Evolutionary conservation across 2,329 filamentous ascomycete species (phyloP).

Genomic region (Penicillium aurantiogriseum): DNA sequence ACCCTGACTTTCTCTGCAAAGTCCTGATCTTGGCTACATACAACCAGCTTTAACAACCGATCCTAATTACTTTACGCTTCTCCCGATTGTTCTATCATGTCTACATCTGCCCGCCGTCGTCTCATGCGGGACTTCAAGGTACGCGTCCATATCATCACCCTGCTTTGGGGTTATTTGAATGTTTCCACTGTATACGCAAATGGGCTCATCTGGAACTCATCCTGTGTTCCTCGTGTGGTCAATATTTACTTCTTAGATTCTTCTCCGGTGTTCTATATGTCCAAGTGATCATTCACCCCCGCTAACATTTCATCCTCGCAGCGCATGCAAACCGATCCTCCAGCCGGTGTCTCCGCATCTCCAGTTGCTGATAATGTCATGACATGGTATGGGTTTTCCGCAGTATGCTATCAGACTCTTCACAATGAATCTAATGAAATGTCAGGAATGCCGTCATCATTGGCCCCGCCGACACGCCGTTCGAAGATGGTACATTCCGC

Average conservation of each 20-base stretch:
- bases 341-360: slow-evolving; percentile 92
- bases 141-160: slow-evolving; percentile 29
- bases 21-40: neutral
- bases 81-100: slow-evolving; percentile 55
- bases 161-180: neutral
- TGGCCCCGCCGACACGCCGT: slow-evolving; percentile 91
- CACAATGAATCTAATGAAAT: slow-evolving; percentile 7
- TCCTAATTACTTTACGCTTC: neutral
- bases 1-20: neutral
- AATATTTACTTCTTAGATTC: neutral
- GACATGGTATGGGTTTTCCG: slow-evolving; percentile 33
- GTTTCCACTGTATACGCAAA: neutral
- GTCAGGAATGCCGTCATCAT: slow-evolving; percentile 97
- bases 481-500: slow-evolving; percentile 96
- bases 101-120: slow-evolving; percentile 89
- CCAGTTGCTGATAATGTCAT: slow-evolving; percentile 66
- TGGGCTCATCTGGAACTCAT: neutral
- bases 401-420: neutral
- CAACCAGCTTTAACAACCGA: neutral
- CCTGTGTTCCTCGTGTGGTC: neutral
- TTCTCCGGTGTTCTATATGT: neutral
- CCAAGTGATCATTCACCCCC: slow-evolving; percentile 6
- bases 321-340: slow-evolving; percentile 99
- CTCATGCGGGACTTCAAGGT: slow-evolving; percentile 99
- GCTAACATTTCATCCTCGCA: slow-evolving; percentile 41